These are phyloP conservation scores for Lentinula boryana DNA, from an alignment of 768 basidiomycete species.

Conservation along the genomic window DNA sequence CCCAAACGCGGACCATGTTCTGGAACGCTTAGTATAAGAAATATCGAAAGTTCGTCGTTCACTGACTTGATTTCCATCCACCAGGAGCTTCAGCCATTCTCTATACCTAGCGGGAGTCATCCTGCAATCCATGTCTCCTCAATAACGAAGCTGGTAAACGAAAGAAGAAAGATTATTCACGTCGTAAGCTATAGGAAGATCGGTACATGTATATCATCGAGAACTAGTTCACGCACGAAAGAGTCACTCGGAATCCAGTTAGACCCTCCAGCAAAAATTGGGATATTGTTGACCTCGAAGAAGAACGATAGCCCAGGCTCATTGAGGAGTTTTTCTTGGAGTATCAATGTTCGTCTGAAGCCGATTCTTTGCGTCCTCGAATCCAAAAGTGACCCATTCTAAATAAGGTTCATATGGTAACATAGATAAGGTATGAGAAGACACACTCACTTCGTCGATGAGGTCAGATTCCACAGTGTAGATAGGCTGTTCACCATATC, in stretches of 20 bases:
- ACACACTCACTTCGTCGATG: constrained; percentile 41
- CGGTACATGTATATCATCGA: neutral
- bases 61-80: constrained; percentile 83
- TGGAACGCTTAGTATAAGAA: neutral
- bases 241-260: constrained; percentile 97
- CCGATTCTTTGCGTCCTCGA: constrained; percentile 54
- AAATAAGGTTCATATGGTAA: neutral
- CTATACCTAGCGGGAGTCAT: constrained; percentile 55
- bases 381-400: constrained; percentile 53
- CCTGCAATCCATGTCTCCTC: constrained; percentile 15
- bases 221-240: constrained; percentile 40
- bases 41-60: constrained; percentile 31
- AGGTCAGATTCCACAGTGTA: constrained; percentile 59
- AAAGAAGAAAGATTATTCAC: constrained; percentile 31
- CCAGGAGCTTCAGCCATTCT: constrained; percentile 77
- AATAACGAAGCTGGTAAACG: neutral
- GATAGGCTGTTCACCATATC: constrained; percentile 75
- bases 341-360: constrained; percentile 71
- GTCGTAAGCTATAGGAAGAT: constrained; percentile 35
- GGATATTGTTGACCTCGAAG: constrained; percentile 86
- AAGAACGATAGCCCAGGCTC: constrained; percentile 79
- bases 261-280: constrained; percentile 85
- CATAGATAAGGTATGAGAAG: neutral
- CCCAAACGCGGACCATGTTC: constrained; percentile 77
- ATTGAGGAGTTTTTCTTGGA: constrained; percentile 76